A percentile compares a stretch with the other conserved stretches of the same genome.
phyloP scores from a whole-genome alignment of 257 asterid genomes.

The Ilex asprella region DNA sequence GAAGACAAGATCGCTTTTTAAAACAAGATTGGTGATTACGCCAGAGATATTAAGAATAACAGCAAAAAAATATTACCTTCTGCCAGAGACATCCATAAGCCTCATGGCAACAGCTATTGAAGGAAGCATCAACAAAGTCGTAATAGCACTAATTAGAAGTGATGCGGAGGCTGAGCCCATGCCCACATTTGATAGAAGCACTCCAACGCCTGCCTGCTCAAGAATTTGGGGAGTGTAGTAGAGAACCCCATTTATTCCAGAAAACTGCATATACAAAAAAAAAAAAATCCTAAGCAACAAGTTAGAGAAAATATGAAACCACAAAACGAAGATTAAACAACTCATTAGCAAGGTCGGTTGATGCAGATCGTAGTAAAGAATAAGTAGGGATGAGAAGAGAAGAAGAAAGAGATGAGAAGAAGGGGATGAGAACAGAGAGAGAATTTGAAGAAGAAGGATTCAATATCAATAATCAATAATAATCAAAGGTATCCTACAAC shows the following conservation, averaged over 20 bases:
- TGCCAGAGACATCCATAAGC: conserved; percentile 63
- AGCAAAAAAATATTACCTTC: conserved; percentile 38
- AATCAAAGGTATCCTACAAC: too few species aligned
- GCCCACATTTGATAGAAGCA: conserved; percentile 48
- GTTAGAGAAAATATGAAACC: neutral
- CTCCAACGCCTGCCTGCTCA: conserved; percentile 66
- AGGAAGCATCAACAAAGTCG: conserved; percentile 60
- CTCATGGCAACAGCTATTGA: conserved; percentile 60
- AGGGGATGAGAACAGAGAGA: too few species aligned
- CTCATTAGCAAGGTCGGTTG: too few species aligned
- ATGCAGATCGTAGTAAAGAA: too few species aligned
- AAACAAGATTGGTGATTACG: neutral
- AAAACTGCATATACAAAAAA: conserved; percentile 31
- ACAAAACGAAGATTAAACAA: neutral
- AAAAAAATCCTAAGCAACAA: neutral
- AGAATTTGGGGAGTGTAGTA: conserved; percentile 73
- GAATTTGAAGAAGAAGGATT: too few species aligned
- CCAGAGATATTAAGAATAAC: neutral
- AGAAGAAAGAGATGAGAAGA: too few species aligned
- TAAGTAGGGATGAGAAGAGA: too few species aligned
- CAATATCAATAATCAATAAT: too few species aligned
- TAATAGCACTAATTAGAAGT: conserved; percentile 52
- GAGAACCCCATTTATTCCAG: conserved; percentile 60
- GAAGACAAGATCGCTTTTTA: too few species aligned
- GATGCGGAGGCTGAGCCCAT: conserved; percentile 49